These are phyloP conservation scores for Leptoxyphium fumago DNA, from an alignment of 2,329 filamentous ascomycete species.

Conservation along the genomic window DNA sequence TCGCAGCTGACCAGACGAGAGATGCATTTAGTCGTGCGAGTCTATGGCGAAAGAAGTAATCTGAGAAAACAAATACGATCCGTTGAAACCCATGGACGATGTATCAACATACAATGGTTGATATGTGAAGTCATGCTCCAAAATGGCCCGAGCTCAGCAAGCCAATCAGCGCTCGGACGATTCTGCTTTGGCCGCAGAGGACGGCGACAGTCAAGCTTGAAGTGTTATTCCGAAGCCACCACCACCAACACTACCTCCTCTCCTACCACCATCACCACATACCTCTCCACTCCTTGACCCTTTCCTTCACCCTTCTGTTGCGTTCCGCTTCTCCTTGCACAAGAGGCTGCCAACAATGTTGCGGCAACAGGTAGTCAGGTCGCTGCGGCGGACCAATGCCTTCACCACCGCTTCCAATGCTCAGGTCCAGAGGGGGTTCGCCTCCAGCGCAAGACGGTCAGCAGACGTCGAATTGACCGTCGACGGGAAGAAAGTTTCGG, in stretches of 20 bases:
- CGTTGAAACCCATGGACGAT: no score
- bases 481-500: slow-evolving; percentile 97
- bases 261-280: background rate
- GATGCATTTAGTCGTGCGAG: no score
- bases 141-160: background rate
- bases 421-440: slow-evolving; percentile 54
- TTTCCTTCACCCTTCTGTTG: slow-evolving; percentile 1
- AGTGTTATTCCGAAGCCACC: background rate
- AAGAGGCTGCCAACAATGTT: slow-evolving; percentile 28
- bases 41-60: no score
- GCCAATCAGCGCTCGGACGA: background rate
- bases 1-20: no score
- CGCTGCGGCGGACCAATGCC: slow-evolving; percentile 41
- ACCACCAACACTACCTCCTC: background rate
- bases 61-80: no score
- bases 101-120: background rate
- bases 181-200: background rate
- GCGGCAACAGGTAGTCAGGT: slow-evolving; percentile 50
- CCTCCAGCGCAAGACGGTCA: slow-evolving; percentile 59
- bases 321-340: background rate
- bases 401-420: slow-evolving; percentile 33
- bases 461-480: slow-evolving; percentile 89
- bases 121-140: background rate
- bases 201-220: background rate
- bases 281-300: background rate